phyloP scores from a whole-genome alignment of 257 asterid species.

The Jaltomata sinuosa region DNA sequence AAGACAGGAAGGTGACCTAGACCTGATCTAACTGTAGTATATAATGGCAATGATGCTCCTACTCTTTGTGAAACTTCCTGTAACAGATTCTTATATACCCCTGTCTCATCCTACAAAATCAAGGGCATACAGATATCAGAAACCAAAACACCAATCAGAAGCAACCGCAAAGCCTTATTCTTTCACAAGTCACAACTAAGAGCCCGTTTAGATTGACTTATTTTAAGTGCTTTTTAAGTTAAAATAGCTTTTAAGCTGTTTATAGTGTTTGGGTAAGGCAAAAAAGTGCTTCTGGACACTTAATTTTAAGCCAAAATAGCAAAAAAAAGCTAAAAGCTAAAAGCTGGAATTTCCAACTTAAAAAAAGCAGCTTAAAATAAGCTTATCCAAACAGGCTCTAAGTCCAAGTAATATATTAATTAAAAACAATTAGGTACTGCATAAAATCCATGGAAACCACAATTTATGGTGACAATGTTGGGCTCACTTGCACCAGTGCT shows the following conservation, averaged over 20 bases:
- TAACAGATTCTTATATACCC: constrained; percentile 42
- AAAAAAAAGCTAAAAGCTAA: too few relatives aligned
- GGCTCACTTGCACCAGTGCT: not conserved
- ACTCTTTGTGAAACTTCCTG: constrained; percentile 54
- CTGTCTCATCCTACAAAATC: constrained; percentile 41
- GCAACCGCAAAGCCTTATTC: not conserved
- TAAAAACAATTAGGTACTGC: not conserved
- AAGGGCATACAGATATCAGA: not conserved
- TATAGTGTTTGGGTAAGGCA: too few relatives aligned
- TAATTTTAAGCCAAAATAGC: too few relatives aligned
- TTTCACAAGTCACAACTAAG: too few relatives aligned
- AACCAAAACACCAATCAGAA: not conserved
- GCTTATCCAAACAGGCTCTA: too few relatives aligned
- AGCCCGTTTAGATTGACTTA: too few relatives aligned
- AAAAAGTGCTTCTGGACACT: too few relatives aligned
- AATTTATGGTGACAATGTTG: not conserved
- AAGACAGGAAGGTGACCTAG: constrained; percentile 42
- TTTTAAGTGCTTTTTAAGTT: too few relatives aligned
- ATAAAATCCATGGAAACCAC: not conserved
- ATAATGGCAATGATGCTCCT: constrained; percentile 38
- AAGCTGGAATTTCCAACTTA: too few relatives aligned
- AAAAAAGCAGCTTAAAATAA: too few relatives aligned
- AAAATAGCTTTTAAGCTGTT: too few relatives aligned
- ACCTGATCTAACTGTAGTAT: constrained; percentile 38
- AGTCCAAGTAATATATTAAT: not conserved